Percentiles rank a stretch among this genome's conserved stretches.
These are phyloP conservation scores for Ogataea angusta DNA, from an alignment of 805 yeast genomes.

Conservation along the genomic window DNA sequence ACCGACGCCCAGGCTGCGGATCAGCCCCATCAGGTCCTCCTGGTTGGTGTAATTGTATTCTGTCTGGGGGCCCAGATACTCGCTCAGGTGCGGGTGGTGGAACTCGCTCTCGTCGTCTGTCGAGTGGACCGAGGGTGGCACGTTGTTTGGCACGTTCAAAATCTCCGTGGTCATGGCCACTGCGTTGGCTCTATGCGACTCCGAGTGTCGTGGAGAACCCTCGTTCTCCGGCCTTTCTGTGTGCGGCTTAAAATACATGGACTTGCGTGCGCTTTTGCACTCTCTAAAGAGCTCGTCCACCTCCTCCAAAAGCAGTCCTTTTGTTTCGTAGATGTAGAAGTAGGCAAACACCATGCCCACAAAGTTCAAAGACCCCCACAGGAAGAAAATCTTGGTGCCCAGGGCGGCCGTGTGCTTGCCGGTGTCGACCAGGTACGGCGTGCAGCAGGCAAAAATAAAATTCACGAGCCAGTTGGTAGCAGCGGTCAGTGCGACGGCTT, in stretches of 20 bases:
- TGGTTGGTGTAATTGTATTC: conserved; percentile 28
- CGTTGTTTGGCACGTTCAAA: conserved; percentile 32
- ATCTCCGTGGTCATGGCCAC: conserved; percentile 28
- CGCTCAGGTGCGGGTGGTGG: conserved; percentile 3
- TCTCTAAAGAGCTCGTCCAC: conserved; percentile 69
- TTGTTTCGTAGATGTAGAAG: conserved; percentile 73
- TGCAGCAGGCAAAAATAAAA: conserved; percentile 68
- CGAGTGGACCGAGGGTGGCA: conserved; percentile 39
- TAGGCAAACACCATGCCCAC: conserved; percentile 59
- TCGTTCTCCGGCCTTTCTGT: background rate
- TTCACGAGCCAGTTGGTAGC: conserved; percentile 81
- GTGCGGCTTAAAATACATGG: conserved; percentile 41
- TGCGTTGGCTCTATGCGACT: background rate
- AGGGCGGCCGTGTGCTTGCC: conserved; percentile 65
- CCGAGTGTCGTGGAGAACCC: background rate
- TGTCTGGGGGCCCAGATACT: conserved; percentile 3
- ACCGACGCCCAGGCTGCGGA: conserved; percentile 22
- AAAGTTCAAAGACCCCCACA: conserved; percentile 74
- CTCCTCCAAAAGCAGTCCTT: conserved; percentile 76
- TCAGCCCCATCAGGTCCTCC: conserved; percentile 27
- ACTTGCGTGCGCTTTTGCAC: conserved; percentile 53
- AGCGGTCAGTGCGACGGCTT: conserved; percentile 71
- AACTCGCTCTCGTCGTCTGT: conserved; percentile 27
- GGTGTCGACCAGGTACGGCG: conserved; percentile 71
- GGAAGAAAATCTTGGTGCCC: conserved; percentile 70